These are phyloP conservation scores for Neofusicoccum laricinum DNA, from an alignment of 2,329 filamentous ascomycete species.

Conservation along the genomic window DNA sequence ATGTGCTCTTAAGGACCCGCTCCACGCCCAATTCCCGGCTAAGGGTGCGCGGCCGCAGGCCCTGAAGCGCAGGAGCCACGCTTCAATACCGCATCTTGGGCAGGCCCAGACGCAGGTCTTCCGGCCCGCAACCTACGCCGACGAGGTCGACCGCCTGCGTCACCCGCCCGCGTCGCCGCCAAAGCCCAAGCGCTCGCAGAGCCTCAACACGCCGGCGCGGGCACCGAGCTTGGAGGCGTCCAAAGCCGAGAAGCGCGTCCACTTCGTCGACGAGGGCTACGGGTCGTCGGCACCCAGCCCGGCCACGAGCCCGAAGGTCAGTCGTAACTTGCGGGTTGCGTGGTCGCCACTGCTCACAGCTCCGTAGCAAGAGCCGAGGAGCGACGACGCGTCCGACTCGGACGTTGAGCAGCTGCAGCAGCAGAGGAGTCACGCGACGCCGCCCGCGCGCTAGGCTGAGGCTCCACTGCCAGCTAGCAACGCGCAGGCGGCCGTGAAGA, in stretches of 20 bases:
- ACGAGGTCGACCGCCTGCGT: not conserved
- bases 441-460: too few relatives aligned
- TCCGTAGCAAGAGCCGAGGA: constrained; percentile 4
- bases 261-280: constrained; percentile 16
- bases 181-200: not conserved
- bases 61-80: not conserved
- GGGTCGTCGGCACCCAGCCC: not conserved
- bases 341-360: constrained; percentile 8
- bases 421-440: not conserved
- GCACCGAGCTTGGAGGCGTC: not conserved
- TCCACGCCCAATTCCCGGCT: not conserved
- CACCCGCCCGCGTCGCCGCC: not conserved
- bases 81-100: not conserved
- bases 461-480: too few relatives aligned
- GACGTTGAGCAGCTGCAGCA: not conserved
- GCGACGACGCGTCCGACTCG: not conserved
- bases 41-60: not conserved
- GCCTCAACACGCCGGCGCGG: too few relatives aligned
- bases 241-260: constrained; percentile 9
- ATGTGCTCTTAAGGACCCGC: constrained; percentile 8
- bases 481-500: too few relatives aligned
- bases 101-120: not conserved
- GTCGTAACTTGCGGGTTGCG: not conserved
- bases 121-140: constrained; percentile 1
- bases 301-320: constrained; percentile 12